A percentile compares a stretch with the other conserved stretches of the same genome.
Evolutionary conservation across 2,329 filamentous ascomycete genomes (phyloP).

Genomic region (Ascochyta viciae-villosae): DNA sequence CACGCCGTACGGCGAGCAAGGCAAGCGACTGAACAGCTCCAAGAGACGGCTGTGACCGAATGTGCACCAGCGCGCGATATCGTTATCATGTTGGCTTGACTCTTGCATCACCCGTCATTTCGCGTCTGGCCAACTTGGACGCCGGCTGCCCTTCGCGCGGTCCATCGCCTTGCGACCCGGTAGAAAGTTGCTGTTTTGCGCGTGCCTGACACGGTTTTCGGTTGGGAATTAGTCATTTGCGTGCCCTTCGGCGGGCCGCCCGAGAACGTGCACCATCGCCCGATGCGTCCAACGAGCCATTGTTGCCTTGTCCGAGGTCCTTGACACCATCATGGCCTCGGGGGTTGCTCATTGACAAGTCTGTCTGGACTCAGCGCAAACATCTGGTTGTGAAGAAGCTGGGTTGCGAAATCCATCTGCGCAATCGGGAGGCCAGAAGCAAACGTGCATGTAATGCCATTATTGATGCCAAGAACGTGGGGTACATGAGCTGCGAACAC

Average conservation of each 20-base stretch:
- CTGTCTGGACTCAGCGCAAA: not conserved
- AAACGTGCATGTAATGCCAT: slow-evolving; percentile 28
- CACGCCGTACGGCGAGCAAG: slow-evolving; percentile 18
- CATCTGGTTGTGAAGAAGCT: not conserved
- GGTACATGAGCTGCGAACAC: slow-evolving; percentile 20
- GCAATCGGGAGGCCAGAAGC: slow-evolving; percentile 12
- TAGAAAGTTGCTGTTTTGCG: slow-evolving; percentile 20
- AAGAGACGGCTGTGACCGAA: slow-evolving; percentile 14
- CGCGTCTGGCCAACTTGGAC: slow-evolving; percentile 33
- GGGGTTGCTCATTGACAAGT: not conserved
- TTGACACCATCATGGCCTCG: not conserved
- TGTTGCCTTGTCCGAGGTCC: not conserved
- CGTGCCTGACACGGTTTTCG: slow-evolving; percentile 30
- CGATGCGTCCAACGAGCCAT: slow-evolving; percentile 10
- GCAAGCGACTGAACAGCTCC: slow-evolving; percentile 19
- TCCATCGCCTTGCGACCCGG: slow-evolving; percentile 6
- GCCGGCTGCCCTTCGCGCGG: slow-evolving; percentile 24
- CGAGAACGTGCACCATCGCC: slow-evolving; percentile 14
- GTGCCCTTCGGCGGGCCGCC: slow-evolving; percentile 27
- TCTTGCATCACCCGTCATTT: slow-evolving; percentile 36
- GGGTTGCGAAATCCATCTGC: slow-evolving; percentile 2
- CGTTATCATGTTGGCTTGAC: slow-evolving; percentile 27
- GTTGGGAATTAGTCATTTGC: slow-evolving; percentile 36
- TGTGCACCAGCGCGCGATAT: slow-evolving; percentile 11
- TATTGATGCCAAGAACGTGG: slow-evolving; percentile 36